These are phyloP conservation scores for Aspergillus persii DNA, from an alignment of 2,329 filamentous ascomycete species.

Conservation along the genomic window DNA sequence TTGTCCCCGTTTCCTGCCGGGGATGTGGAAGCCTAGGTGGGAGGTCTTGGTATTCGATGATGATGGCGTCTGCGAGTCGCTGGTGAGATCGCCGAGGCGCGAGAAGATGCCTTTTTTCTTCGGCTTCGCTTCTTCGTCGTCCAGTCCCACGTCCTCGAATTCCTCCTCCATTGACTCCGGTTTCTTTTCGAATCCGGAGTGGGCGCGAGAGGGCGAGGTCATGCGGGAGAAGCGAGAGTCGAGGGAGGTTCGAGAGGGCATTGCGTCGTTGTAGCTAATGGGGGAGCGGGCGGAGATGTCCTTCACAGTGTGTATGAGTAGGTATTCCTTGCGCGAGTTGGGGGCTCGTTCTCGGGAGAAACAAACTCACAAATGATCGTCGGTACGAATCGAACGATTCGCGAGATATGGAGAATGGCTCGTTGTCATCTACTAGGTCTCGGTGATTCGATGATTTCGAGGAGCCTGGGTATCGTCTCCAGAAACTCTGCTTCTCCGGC, in stretches of 20 bases:
- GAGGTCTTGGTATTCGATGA: slow-evolving; percentile 38
- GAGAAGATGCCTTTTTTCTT: slow-evolving; percentile 78
- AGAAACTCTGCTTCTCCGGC: slow-evolving; percentile 77
- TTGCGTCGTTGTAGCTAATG: slow-evolving; percentile 58
- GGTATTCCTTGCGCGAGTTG: background rate
- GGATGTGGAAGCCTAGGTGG: slow-evolving; percentile 63
- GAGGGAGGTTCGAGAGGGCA: slow-evolving; percentile 70
- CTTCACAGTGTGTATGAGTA: slow-evolving; percentile 46
- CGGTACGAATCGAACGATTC: slow-evolving; percentile 98
- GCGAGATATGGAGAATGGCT: slow-evolving; percentile 90
- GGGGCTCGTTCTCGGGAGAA: background rate
- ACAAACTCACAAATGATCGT: slow-evolving; percentile 77
- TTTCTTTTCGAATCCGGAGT: slow-evolving; percentile 50
- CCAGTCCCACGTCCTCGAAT: slow-evolving; percentile 88
- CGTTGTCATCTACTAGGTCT: slow-evolving; percentile 73
- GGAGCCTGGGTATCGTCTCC: slow-evolving; percentile 55
- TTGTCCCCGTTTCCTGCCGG: slow-evolving; percentile 69
- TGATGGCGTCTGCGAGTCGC: slow-evolving; percentile 29
- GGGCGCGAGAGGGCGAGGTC: slow-evolving; percentile 60
- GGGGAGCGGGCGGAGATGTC: slow-evolving; percentile 89
- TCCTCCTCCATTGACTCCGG: slow-evolving; percentile 68
- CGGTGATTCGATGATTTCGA: slow-evolving; percentile 57
- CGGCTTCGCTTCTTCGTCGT: slow-evolving; percentile 64
- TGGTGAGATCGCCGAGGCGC: slow-evolving; percentile 65
- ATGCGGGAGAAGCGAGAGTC: slow-evolving; percentile 69